Percentiles rank a stretch among this genome's conserved stretches.
These are phyloP conservation scores for Trichoderma hamatum DNA, from an alignment of 2,329 filamentous ascomycete genomes.

Conservation along the genomic window DNA sequence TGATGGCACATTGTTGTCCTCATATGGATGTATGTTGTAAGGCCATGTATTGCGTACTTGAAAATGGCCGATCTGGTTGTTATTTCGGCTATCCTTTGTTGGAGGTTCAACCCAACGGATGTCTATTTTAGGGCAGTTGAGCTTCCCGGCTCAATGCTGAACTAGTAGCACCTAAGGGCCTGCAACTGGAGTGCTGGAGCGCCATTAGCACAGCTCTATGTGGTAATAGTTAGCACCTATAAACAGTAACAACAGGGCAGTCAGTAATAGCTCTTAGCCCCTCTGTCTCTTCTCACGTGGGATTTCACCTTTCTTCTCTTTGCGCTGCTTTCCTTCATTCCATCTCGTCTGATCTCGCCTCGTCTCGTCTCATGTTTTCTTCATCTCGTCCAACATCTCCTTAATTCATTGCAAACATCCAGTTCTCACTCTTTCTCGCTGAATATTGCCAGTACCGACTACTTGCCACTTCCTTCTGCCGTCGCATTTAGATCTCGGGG, in stretches of 20 bases:
- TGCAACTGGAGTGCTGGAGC: background rate
- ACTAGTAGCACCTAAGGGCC: background rate
- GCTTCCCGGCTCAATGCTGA: background rate
- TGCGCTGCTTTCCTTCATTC: background rate
- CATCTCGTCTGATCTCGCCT: background rate
- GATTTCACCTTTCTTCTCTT: background rate
- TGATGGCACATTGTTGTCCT: background rate
- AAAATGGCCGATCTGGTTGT: background rate
- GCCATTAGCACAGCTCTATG: background rate
- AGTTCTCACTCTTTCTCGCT: background rate
- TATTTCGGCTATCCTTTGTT: background rate
- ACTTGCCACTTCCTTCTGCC: background rate
- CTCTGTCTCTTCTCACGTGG: background rate
- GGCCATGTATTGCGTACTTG: background rate
- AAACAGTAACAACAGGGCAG: background rate
- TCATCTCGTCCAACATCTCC: background rate
- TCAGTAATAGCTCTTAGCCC: background rate
- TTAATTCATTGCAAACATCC: background rate
- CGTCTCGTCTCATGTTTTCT: background rate
- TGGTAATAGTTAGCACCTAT: background rate
- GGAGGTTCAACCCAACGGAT: background rate
- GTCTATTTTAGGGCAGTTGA: background rate
- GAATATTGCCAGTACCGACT: background rate
- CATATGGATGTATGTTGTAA: background rate
- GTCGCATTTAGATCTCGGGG: slow-evolving; percentile 9